Percentiles rank a stretch among this genome's conserved stretches.
These are phyloP conservation scores for Globisporangium apiculatum DNA, from an alignment of 352 stramenopile genomes.

Conservation along the genomic window DNA sequence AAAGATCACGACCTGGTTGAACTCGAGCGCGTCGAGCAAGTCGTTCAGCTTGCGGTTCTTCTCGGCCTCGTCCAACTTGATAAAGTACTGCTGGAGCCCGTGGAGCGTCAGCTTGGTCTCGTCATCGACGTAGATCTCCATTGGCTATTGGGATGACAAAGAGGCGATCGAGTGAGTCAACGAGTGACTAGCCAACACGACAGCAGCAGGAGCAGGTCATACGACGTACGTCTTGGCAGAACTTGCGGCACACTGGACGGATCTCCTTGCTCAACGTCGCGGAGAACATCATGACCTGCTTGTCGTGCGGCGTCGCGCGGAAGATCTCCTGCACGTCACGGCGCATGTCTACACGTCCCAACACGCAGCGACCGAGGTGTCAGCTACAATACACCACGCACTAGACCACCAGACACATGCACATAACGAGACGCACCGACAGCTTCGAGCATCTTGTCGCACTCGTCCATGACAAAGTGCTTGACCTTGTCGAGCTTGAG, in stretches of 20 bases:
- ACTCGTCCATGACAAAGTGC: constrained; percentile 99
- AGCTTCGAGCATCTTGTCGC: constrained; percentile 98
- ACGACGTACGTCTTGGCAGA: constrained; percentile 95
- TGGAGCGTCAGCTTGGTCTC: constrained; percentile 99
- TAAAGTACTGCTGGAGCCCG: constrained; percentile 99
- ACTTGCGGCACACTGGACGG: constrained; percentile 98
- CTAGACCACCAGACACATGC: neutral
- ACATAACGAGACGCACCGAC: constrained; percentile 61
- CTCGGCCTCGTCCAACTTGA: constrained; percentile 97
- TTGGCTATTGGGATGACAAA: constrained; percentile 57
- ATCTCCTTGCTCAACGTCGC: constrained; percentile 99
- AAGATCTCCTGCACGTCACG: constrained; percentile 99
- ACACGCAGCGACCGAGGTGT: neutral
- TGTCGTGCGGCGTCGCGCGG: constrained; percentile 97
- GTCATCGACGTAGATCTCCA: constrained; percentile 99
- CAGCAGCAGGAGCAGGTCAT: neutral
- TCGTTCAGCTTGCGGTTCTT: constrained; percentile 99
- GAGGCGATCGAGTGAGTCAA: constrained; percentile 3
- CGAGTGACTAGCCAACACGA: neutral
- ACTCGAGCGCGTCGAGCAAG: constrained; percentile 98
- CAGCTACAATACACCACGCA: neutral
- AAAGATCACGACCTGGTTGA: constrained; percentile 99
- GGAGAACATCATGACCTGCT: constrained; percentile 99
- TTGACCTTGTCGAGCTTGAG: constrained; percentile 99
- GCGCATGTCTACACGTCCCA: constrained; percentile 92